A percentile compares a stretch with the other conserved stretches of the same genome.
phyloP scores from a whole-genome alignment of 768 basidiomycete species.

The Boletus vermiculosoides region DNA sequence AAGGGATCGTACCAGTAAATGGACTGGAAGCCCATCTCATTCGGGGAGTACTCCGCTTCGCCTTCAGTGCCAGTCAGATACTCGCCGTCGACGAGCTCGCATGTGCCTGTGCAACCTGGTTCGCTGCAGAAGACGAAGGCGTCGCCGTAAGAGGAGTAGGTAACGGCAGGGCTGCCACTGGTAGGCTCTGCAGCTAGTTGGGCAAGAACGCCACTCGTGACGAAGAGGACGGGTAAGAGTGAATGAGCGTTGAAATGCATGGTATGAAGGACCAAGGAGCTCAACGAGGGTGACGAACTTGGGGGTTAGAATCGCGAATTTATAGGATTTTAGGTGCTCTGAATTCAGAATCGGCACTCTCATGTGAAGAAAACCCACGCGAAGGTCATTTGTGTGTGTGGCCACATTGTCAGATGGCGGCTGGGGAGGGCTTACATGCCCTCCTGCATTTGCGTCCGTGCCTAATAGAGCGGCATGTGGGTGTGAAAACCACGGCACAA shows the following conservation, averaged over 20 bases:
- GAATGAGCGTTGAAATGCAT: neutral
- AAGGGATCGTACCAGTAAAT: no score
- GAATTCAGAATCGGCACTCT: neutral
- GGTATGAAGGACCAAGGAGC: neutral
- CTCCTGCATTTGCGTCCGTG: no score
- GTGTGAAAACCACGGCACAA: no score
- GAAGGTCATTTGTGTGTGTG: no score
- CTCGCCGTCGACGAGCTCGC: neutral
- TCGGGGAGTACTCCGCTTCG: no score
- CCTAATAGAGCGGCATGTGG: no score
- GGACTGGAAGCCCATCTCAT: no score
- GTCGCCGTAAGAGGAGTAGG: neutral
- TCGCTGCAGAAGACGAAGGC: neutral
- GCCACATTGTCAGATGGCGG: no score
- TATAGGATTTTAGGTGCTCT: neutral
- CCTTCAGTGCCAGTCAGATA: no score
- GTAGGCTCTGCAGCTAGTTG: neutral
- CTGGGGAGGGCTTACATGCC: no score
- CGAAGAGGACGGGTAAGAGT: neutral
- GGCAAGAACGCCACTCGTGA: neutral
- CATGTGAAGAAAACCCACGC: neutral
- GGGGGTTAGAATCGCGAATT: neutral
- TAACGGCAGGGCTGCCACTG: neutral
- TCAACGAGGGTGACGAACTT: neutral
- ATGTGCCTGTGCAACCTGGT: neutral